Evolutionary conservation across 768 basidiomycete genomes (phyloP), one percentile per base, ranked within the genome.

Genomic region (Podaxis mareebaensis): DNA sequence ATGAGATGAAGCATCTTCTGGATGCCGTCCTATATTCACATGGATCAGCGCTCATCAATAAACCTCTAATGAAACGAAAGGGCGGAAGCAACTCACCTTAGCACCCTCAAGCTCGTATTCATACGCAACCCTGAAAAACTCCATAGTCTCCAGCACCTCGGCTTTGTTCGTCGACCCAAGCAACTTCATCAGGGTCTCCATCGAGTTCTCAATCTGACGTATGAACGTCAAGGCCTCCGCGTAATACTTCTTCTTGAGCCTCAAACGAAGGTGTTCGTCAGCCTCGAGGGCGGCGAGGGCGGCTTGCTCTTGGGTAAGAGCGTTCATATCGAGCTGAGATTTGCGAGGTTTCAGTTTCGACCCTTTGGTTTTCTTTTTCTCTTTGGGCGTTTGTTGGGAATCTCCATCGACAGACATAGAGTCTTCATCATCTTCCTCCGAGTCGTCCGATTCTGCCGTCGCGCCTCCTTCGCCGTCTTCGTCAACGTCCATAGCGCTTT

Each of bases 1-100:
- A 99, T 93, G 26, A 99, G 81, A 73, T 99, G 97, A 13, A 99
- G 73, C 96, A 99, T 98, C 70, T 89, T 93, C 79, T 92, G 95
- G 71, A 99, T 89, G 0, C 97, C 97, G 13, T 77, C 75, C 94
- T 96, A 67, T 36, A 51, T 60, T 10, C n/a, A n/a, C 44, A 17
- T 33, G 8, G 2, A 33, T 33, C 10, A 8, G 3, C 4, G 20
- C 44, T 20, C 4, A 20, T 46, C n/a, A 17, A 8, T 20, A 20
- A 46, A 20, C 17, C n/a, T 10, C 20, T 15, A 4, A 20, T n/a
- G 7, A 17, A 20, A 46, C 17, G 20, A 46, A 20, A 7, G n/a
- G 5, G 17, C n/a, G n/a, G 10, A 20, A 46, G 7, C 7, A 22
- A 70, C 80, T 44, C 51, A 93, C 92, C 74, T 91, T 87, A 2